phyloP scores from a whole-genome alignment of 352 stramenopile species.

The Thraustochytrium striatum region DNA sequence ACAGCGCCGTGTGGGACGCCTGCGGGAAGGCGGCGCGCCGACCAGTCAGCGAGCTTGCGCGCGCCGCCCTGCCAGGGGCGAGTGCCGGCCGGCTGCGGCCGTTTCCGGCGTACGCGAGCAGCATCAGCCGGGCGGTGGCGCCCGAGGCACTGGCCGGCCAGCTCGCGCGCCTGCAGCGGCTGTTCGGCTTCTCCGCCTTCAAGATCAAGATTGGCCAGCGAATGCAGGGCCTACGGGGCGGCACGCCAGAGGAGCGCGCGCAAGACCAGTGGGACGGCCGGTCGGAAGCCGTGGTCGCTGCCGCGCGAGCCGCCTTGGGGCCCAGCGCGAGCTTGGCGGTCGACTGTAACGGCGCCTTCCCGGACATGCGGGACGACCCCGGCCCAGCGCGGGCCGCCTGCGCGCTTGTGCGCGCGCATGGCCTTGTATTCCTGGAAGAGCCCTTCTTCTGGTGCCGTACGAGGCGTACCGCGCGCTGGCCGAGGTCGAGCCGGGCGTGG shows the following conservation, averaged over 20 bases:
- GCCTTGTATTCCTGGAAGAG: slow-evolving; percentile 32
- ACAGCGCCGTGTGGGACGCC: slow-evolving; percentile 24
- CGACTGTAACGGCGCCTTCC: slow-evolving; percentile 32
- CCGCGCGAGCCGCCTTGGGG: neutral
- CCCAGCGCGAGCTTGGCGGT: neutral
- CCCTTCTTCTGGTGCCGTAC: slow-evolving; percentile 29
- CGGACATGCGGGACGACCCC: neutral
- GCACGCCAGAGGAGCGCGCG: neutral
- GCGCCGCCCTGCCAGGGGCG: neutral
- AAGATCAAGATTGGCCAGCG: slow-evolving; percentile 35
- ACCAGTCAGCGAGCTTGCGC: slow-evolving; percentile 11
- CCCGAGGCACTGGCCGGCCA: neutral
- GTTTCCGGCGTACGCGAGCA: slow-evolving; percentile 31
- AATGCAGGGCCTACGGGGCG: slow-evolving; percentile 11
- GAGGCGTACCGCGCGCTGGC: neutral
- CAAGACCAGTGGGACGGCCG: slow-evolving; percentile 16
- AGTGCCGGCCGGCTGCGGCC: neutral
- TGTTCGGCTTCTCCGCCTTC: slow-evolving; percentile 4
- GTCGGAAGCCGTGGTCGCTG: neutral
- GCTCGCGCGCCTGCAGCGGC: neutral
- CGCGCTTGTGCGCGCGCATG: neutral
- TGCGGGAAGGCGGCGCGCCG: slow-evolving; percentile 1
- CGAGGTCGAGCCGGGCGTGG: neutral
- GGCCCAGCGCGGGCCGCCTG: neutral
- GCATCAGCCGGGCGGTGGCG: neutral